A percentile compares a stretch with the other conserved stretches of the same genome.
Conservation (phyloP, 2,329 filamentous ascomycete species). For the Colletotrichum lupini region DNA sequence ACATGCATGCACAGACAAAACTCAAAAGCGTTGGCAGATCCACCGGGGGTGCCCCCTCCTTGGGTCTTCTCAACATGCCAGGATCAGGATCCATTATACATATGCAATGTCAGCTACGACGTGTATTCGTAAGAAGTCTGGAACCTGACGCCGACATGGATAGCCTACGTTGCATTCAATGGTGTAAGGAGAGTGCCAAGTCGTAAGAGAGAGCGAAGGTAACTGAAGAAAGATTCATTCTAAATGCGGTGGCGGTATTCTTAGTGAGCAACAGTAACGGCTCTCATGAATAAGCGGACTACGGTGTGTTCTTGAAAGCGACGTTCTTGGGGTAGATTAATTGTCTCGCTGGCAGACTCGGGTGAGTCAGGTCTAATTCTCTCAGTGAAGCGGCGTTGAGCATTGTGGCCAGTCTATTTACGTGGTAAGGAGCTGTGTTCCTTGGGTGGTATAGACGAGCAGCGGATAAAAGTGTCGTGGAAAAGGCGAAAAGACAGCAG, state of each 20-base stretch:
- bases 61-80: background rate
- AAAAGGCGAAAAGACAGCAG: background rate
- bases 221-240: background rate
- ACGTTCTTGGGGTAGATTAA: background rate
- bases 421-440: background rate
- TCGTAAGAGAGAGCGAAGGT: background rate
- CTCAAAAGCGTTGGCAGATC: background rate
- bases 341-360: background rate
- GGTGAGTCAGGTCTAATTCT: background rate
- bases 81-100: background rate
- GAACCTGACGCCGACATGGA: background rate
- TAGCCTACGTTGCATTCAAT: background rate
- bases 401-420: no score
- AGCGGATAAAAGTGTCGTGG: background rate
- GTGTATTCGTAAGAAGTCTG: background rate
- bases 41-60: background rate
- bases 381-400: background rate
- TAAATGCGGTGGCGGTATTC: background rate
- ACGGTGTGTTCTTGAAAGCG: background rate
- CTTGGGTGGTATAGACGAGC: background rate
- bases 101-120: background rate
- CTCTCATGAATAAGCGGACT: background rate
- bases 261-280: background rate
- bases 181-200: background rate
- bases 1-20: background rate